Base-by-base conservation (phyloP, 139 green algal species). In the Limnomonas spitsbergensis region DNA sequence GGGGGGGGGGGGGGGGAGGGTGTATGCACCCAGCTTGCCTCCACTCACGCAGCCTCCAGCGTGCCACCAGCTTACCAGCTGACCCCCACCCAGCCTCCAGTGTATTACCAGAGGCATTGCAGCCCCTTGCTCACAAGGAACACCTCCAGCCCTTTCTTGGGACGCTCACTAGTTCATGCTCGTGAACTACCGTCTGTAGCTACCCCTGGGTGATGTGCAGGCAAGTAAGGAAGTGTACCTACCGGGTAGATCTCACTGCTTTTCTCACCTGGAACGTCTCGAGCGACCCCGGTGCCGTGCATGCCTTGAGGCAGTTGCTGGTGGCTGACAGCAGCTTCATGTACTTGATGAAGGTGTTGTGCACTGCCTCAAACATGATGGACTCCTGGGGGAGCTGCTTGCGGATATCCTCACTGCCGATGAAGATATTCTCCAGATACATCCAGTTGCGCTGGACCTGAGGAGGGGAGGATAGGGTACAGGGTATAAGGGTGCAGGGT, bases 401-500 rank as follows among this genome's bases (percentile, higher is more conserved):
- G 66, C 89, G 90, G 75, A 97, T 97, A 84, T 96, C 92, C 82
- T 97, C 93, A 32, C 76, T 90, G 53, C 90, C 93, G n/a, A 95
- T 85, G 80, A 97, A 97, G 78, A 97, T 95, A 80, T 95, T 95
- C 82, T 97, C 93, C 53, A 97, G 81, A 85, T 97, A 97, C 87
- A 93, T 93, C 93, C 93, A 97, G 73, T 91, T 92, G 61, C 85
- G 75, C 82, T 97, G 93, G 27, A 97, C 92, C 86, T 94, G 81
- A n/a, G n/a, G n/a, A n/a, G n/a, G n/a, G n/a, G 40, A 90, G 40
- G 4, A 1, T 1, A 24, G 29, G 68, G 35, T 39, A 20, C 53
- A 37, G 32, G 47, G 47, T 56, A n/a, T 56, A n/a, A 56, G 47
- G 47, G 9, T 56, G 9, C 14, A 56, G 47, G 47, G 47, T 14